phyloP scores from a whole-genome alignment of 2,329 filamentous ascomycete genomes.

The Pseudodiploospora longispora region DNA sequence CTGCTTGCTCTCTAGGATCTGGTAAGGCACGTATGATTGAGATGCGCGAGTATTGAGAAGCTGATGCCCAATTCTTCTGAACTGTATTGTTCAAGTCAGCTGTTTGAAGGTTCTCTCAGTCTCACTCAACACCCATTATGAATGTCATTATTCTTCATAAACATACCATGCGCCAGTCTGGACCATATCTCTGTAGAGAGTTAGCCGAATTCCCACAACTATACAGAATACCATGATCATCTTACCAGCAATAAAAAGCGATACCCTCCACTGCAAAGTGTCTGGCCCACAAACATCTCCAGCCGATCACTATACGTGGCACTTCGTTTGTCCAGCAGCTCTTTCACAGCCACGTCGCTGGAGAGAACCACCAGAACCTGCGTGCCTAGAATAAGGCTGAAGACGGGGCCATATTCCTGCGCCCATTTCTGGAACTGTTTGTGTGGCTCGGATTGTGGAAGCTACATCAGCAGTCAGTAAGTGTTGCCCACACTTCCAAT shows the following conservation, averaged over 20 bases:
- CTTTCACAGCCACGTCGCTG: slow-evolving; percentile 36
- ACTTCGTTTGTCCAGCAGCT: slow-evolving; percentile 42
- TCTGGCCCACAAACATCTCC: slow-evolving; percentile 3
- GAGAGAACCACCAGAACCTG: slow-evolving; percentile 39
- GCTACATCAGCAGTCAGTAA: no score
- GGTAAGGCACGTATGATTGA: background rate
- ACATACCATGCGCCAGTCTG: no score
- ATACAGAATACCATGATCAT: no score
- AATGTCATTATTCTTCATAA: no score
- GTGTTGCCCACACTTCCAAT: no score
- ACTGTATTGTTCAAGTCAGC: background rate
- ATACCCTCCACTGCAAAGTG: slow-evolving; percentile 2
- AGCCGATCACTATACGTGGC: slow-evolving; percentile 19
- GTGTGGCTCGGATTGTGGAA: background rate
- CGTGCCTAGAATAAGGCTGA: slow-evolving; percentile 42
- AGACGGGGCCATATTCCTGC: slow-evolving; percentile 41
- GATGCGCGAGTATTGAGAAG: background rate
- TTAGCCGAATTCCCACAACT: no score
- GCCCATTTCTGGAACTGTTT: slow-evolving; percentile 36
- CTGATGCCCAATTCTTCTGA: background rate
- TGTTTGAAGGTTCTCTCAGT: no score
- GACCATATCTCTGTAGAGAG: no score
- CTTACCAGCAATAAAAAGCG: slow-evolving; percentile 3
- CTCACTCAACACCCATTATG: no score
- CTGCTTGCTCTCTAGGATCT: background rate